These are phyloP conservation scores for Candida orba DNA, from an alignment of 805 yeast genomes.

Conservation along the genomic window DNA sequence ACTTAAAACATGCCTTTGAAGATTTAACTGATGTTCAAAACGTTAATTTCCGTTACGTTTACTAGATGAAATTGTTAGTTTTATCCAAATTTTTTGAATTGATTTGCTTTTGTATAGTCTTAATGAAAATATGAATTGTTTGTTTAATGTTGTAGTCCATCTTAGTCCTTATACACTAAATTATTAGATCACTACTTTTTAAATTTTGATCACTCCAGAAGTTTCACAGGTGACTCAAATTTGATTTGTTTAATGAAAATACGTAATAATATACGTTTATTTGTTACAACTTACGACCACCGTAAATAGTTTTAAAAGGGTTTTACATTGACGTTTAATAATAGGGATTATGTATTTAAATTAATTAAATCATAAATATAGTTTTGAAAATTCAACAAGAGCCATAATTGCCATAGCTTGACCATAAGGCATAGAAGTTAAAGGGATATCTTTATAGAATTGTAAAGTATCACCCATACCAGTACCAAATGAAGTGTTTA, in stretches of 20 bases:
- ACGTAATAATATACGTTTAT: too few relatives aligned
- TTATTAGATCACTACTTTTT: too few relatives aligned
- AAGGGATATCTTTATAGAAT: constrained; percentile 10
- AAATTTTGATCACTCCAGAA: too few relatives aligned
- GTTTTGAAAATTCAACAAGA: constrained; percentile 9
- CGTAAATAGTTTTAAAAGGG: too few relatives aligned
- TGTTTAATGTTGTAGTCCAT: too few relatives aligned
- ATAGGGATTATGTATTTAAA: too few relatives aligned
- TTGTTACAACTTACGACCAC: too few relatives aligned
- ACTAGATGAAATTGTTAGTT: neutral
- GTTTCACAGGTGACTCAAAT: too few relatives aligned
- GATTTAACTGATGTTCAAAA: constrained; percentile 12
- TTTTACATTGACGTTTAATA: neutral
- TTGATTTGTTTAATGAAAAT: too few relatives aligned
- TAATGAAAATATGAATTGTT: neutral
- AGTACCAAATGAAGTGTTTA: constrained; percentile 11
- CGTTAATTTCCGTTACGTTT: constrained; percentile 13
- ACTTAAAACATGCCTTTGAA: constrained; percentile 7
- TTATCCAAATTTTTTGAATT: neutral
- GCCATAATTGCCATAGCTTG: constrained; percentile 14
- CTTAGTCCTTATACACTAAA: too few relatives aligned
- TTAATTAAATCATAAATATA: constrained; percentile 1
- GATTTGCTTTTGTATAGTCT: neutral
- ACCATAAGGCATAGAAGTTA: constrained; percentile 12
- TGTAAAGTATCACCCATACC: constrained; percentile 11